A percentile compares a stretch with the other conserved stretches of the same genome.
Conservation (phyloP, 306 rosid species). For the Castanea crenata region DNA sequence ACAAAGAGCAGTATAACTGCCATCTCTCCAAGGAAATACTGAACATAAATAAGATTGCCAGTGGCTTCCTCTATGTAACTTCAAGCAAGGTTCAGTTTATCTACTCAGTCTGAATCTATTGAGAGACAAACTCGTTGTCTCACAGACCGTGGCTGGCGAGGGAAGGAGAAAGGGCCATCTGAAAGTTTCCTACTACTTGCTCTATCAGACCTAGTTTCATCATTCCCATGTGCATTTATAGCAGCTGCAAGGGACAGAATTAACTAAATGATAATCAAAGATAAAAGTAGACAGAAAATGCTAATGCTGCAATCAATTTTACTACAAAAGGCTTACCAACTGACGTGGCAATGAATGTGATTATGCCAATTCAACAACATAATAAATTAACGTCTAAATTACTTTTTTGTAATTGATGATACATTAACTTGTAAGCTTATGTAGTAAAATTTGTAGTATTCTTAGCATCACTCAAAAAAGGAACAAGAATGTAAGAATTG, state of each 20-base stretch:
- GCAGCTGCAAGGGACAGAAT: slow-evolving; percentile 57
- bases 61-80: neutral
- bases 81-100: slow-evolving; percentile 10
- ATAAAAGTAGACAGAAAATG: too few species aligned
- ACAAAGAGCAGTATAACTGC: neutral
- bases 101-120: slow-evolving; percentile 77
- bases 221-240: slow-evolving; percentile 69
- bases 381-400: slow-evolving; percentile 18
- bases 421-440: too few species aligned
- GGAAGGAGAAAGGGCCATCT: slow-evolving; percentile 87
- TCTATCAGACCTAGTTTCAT: slow-evolving; percentile 60
- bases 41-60: neutral
- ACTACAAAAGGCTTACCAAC: too few species aligned
- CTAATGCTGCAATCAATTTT: too few species aligned
- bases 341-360: too few species aligned
- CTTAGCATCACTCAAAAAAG: too few species aligned
- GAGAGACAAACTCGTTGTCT: slow-evolving; percentile 70
- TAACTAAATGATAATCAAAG: neutral
- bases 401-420: too few species aligned
- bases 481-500: neutral
- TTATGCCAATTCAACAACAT: too few species aligned
- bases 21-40: neutral
- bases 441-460: too few species aligned
- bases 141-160: slow-evolving; percentile 95
- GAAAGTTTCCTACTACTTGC: slow-evolving; percentile 55